Percentiles rank a stretch among this genome's conserved stretches.
phyloP scores from a whole-genome alignment of 2,329 filamentous ascomycete genomes.

The Monosporascus sp. region DNA sequence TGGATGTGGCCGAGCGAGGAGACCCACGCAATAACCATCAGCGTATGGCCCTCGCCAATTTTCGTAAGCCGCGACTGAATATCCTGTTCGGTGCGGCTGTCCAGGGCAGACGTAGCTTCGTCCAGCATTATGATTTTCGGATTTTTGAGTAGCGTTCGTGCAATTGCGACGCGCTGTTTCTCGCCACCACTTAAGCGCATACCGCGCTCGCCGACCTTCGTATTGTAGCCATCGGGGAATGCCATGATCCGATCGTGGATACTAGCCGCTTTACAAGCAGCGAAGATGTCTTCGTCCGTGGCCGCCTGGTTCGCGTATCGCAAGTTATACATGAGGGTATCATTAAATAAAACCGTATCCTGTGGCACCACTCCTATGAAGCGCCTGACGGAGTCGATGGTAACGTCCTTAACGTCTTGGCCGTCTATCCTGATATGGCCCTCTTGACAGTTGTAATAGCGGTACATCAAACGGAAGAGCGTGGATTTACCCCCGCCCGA shows the following conservation, averaged over 20 bases:
- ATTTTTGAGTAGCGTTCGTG: slow-evolving; percentile 86
- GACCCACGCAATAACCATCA: slow-evolving; percentile 87
- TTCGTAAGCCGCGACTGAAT: slow-evolving; percentile 82
- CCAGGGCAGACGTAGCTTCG: slow-evolving; percentile 86
- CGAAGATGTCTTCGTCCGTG: slow-evolving; percentile 74
- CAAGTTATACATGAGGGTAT: slow-evolving; percentile 90
- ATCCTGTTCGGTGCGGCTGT: slow-evolving; percentile 88
- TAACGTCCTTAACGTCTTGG: slow-evolving; percentile 75
- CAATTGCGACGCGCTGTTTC: slow-evolving; percentile 90
- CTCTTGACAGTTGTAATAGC: slow-evolving; percentile 83
- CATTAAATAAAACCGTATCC: slow-evolving; percentile 93
- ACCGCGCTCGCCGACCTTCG: slow-evolving; percentile 86
- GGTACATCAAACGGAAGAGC: slow-evolving; percentile 89
- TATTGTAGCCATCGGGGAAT: slow-evolving; percentile 83
- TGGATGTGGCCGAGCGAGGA: not conserved
- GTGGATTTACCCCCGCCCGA: slow-evolving; percentile 97
- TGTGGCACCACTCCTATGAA: slow-evolving; percentile 96
- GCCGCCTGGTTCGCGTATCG: slow-evolving; percentile 80
- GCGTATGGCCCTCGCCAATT: slow-evolving; percentile 78
- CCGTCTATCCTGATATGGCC: slow-evolving; percentile 83
- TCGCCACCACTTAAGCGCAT: slow-evolving; percentile 84
- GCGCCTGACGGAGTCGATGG: slow-evolving; percentile 85
- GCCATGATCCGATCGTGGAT: slow-evolving; percentile 89
- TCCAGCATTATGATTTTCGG: slow-evolving; percentile 89
- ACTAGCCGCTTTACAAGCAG: slow-evolving; percentile 78